Base-by-base conservation (phyloP, 1,284 basidiomycete genomes). In the Coniophora puteana region DNA sequence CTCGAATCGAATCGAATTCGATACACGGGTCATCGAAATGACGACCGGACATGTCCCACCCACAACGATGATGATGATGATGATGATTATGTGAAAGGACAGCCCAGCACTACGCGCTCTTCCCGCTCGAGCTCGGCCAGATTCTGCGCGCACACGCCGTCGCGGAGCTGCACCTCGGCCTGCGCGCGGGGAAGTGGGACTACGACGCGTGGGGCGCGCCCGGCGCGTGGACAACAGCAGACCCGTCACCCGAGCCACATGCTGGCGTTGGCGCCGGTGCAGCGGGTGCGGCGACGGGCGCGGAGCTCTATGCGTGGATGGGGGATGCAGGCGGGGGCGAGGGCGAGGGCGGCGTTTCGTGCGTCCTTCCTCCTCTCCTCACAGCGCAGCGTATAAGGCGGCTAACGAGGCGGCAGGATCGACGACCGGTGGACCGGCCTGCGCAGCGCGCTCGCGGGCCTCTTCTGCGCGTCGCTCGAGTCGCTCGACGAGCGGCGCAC, bases 391-490 rank as follows among this genome's bases (percentile, higher is more conserved):
- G n/a, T n/a, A n/a, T n/a, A n/a, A n/a, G n/a, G n/a, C n/a, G 45
- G 30, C n/a, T n/a, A n/a, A n/a, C n/a, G n/a, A n/a, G n/a, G n/a
- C n/a, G 38, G 20, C 52, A 89, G 83, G 22, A 65, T 86, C 28
- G 83, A 91, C 48, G 69, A 78, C 36, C 76, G 87, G 22, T 98
- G 94, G 93, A 75, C 77, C 47, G 84, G 81, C 4, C 73, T 96
- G 3, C 84, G 92, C 10, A 93, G 95, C 52, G 84, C 90, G 1
- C 72, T 98, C 1, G 88, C 93, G 0, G 94, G 95, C 8, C 68
- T 97, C 8, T 98, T 99, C 66, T 98, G 96, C 55, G 89, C 94
- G 3, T 93, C 91, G 4, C 72, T 98, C 0, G 90, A 88, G 14
- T 80, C 81, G 10, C 67, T 87, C 24, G 81, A 91, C 50, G 76